Conservation (phyloP, 1,139 yeast species). For the Meyerozyma sp. region DNA sequence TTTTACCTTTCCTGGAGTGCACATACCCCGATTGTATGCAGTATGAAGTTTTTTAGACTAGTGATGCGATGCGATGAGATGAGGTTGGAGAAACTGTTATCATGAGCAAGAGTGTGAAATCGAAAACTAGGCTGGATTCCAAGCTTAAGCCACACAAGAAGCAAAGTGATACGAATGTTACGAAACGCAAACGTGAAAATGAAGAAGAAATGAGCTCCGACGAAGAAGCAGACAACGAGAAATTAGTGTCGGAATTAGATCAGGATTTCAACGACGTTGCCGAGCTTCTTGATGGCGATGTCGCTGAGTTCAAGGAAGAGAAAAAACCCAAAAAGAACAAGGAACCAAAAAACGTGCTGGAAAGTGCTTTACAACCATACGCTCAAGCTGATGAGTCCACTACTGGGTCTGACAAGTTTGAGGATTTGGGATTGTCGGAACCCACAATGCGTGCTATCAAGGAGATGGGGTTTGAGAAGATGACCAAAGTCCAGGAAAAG, state of each 20-base stretch:
- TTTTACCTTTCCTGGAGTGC: neutral
- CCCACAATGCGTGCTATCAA: conserved; percentile 76
- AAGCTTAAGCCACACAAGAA: conserved; percentile 1
- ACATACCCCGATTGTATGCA: conserved; percentile 2
- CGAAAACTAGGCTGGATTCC: conserved; percentile 4
- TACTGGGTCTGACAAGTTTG: conserved; percentile 36
- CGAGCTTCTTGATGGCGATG: conserved; percentile 40
- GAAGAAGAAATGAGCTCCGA: conserved; percentile 8
- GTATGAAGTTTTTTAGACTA: conserved; percentile 2
- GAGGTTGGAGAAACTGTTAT: conserved; percentile 5
- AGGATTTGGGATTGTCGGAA: conserved; percentile 57
- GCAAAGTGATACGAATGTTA: conserved; percentile 4
- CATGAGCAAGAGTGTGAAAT: conserved; percentile 9
- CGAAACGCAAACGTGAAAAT: conserved; percentile 16
- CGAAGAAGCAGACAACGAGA: conserved; percentile 33
- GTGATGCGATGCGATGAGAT: conserved; percentile 23
- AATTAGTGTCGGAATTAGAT: conserved; percentile 45
- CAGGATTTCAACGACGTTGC: conserved; percentile 55
- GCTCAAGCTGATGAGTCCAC: conserved; percentile 29
- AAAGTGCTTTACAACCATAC: conserved; percentile 22
- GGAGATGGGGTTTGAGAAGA: conserved; percentile 81
- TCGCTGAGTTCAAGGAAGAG: conserved; percentile 35
- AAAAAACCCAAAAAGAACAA: conserved; percentile 16
- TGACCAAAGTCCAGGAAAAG: conserved; percentile 92
- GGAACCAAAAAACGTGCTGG: conserved; percentile 15